Evolutionary conservation across 2,329 filamentous ascomycete species (phyloP).

Genomic region (Coccinonectria pachysandricola): DNA sequence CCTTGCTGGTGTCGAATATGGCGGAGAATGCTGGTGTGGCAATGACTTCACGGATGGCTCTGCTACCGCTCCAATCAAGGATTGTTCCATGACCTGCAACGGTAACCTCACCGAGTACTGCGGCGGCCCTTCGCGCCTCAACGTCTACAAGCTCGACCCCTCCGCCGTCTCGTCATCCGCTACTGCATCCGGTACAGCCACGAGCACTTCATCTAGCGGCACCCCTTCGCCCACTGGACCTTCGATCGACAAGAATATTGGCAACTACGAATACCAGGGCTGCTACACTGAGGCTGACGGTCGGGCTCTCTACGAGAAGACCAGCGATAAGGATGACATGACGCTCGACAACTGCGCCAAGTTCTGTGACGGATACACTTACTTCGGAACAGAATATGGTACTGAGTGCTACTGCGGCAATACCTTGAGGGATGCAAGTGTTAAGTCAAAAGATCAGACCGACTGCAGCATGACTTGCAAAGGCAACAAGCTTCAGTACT

Average conservation of each 20-base stretch:
- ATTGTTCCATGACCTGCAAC: slow-evolving; percentile 27
- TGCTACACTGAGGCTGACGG: slow-evolving; percentile 27
- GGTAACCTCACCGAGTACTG: slow-evolving; percentile 24
- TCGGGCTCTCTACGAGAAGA: slow-evolving; percentile 21
- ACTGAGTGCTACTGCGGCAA: slow-evolving; percentile 31
- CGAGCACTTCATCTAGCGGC: slow-evolving; percentile 6
- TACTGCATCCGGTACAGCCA: slow-evolving; percentile 1
- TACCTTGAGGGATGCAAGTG: slow-evolving; percentile 17
- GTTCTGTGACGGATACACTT: slow-evolving; percentile 21
- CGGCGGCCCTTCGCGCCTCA: slow-evolving; percentile 24
- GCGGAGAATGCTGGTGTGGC: slow-evolving; percentile 31
- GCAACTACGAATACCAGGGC: slow-evolving; percentile 23
- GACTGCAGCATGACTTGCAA: slow-evolving; percentile 25
- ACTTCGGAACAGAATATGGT: slow-evolving; percentile 27
- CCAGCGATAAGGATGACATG: slow-evolving; percentile 23
- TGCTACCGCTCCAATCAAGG: slow-evolving; percentile 17
- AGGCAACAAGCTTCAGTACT: slow-evolving; percentile 23
- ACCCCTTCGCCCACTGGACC: slow-evolving; percentile 16
- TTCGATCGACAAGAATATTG: slow-evolving; percentile 14
- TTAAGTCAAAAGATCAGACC: slow-evolving; percentile 17
- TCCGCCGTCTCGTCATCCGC: too few relatives aligned
- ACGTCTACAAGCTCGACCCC: too few relatives aligned
- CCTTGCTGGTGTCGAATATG: slow-evolving; percentile 29
- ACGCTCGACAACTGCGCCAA: slow-evolving; percentile 23
- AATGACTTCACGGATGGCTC: slow-evolving; percentile 19